phyloP scores from a whole-genome alignment of 352 stramenopile genomes.

The Phytophthora constricta region DNA sequence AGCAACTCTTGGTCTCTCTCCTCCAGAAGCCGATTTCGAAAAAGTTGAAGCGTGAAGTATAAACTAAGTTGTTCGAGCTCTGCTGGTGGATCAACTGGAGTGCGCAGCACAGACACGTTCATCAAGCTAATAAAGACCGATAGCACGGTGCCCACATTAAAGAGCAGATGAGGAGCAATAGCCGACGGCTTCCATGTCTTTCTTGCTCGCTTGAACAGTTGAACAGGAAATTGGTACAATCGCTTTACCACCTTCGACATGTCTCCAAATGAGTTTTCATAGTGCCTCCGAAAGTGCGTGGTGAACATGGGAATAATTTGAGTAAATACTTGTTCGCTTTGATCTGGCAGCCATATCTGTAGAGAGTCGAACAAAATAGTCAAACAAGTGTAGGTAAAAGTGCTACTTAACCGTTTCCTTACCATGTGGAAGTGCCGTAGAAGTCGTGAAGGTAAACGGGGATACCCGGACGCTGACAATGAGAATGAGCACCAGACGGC shows the following conservation, averaged over 20 bases:
- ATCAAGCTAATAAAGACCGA: slow-evolving; percentile 56
- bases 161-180: slow-evolving; percentile 44
- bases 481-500: slow-evolving; percentile 58
- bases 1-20: slow-evolving; percentile 21
- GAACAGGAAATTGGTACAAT: slow-evolving; percentile 49
- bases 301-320: slow-evolving; percentile 53
- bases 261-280: slow-evolving; percentile 30
- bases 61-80: slow-evolving; percentile 56
- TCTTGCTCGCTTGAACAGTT: slow-evolving; percentile 42
- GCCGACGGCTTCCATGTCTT: slow-evolving; percentile 40
- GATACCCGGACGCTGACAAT: slow-evolving; percentile 49
- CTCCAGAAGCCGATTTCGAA: slow-evolving; percentile 42
- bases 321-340: slow-evolving; percentile 44
- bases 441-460: slow-evolving; percentile 45
- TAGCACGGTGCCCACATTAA: slow-evolving; percentile 53
- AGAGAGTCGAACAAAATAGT: background rate
- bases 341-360: slow-evolving; percentile 55
- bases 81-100: slow-evolving; percentile 17
- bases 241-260: slow-evolving; percentile 27
- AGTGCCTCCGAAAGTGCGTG: slow-evolving; percentile 40
- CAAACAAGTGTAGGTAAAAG: background rate
- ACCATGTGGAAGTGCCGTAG: slow-evolving; percentile 75
- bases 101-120: slow-evolving; percentile 40
- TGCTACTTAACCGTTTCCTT: background rate
- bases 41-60: slow-evolving; percentile 48